Evolutionary conservation across 2,329 filamentous ascomycete genomes (phyloP), one percentile per base, ranked within the genome.

Genomic region (Pestalotiopsis sp.): DNA sequence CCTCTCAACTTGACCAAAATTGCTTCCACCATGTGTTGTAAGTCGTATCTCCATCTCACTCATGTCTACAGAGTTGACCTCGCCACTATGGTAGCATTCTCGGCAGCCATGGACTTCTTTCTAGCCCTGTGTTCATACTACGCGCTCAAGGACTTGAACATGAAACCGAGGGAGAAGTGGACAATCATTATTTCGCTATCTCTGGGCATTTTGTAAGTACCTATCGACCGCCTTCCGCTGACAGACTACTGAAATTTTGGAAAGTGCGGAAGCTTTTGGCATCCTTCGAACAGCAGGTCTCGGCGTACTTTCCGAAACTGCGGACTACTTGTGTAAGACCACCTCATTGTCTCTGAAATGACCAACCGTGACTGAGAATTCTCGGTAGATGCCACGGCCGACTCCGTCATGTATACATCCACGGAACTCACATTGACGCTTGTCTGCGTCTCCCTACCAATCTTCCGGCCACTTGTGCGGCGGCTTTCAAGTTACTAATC

Each of bases 71-170:
- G 10, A 7, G 44, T n/a, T 69, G 35, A 68, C 14, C 13, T 62
- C n/a, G 30, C 30, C 30, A 30, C 26, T n/a, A 38, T 35, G 5
- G 26, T 11, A 71, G 70, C 70, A 56, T 71, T 67, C 68, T 69
- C 69, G 4, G 70, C 69, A 4, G 69, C 70, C 20, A 71, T 70
- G 67, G 70, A 72, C 59, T 72, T 72, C 59, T 72, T 72, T 60
- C 40, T 72, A 5, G 70, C 70, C 13, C 65, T 65, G 38, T 72
- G 69, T 40, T 69, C 70, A 22, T 72, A 68, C 65, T 56, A 64
- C 14, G 67, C 71, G 9, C 67, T 72, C 11, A 68, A 68, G 67
- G 68, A 70, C 14, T 30, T 72, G 20, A 72, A 72, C n/a, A 72
- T 72, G 68, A 66, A 65, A 17, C 69, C 55, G 44, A 68, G 67